Conservation (phyloP, 1,284 basidiomycete species). For the Papiliotrema fonsecae region DNA sequence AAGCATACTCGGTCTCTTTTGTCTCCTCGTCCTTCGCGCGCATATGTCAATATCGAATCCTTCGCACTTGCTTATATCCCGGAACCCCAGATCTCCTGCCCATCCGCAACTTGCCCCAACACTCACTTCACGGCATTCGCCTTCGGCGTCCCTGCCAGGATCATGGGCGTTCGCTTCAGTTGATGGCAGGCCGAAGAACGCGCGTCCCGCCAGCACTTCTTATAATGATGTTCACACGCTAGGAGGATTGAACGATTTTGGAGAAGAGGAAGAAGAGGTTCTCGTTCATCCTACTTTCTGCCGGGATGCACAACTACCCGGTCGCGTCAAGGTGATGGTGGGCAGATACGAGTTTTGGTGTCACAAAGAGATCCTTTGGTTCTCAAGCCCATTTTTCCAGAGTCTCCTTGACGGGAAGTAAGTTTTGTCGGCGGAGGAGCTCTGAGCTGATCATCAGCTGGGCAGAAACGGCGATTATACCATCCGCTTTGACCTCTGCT, state of each 20-base stretch:
- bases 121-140: slow-evolving; percentile 23
- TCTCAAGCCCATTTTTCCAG: slow-evolving; percentile 45
- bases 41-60: slow-evolving; percentile 33
- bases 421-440: slow-evolving; percentile 10
- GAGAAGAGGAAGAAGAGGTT: slow-evolving; percentile 28
- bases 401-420: slow-evolving; percentile 38
- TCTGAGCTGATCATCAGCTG: slow-evolving; percentile 22
- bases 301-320: slow-evolving; percentile 26
- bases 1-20: neutral
- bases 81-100: slow-evolving; percentile 41
- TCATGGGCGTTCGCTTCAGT: slow-evolving; percentile 6
- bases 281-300: slow-evolving; percentile 38
- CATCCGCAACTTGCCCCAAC: slow-evolving; percentile 39
- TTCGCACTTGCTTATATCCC: slow-evolving; percentile 41
- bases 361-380: slow-evolving; percentile 45
- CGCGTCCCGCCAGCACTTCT: neutral
- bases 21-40: neutral
- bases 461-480: slow-evolving; percentile 30
- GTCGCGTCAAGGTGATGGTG: slow-evolving; percentile 39
- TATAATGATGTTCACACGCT: neutral
- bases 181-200: neutral
- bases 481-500: neutral
- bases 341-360: slow-evolving; percentile 43
- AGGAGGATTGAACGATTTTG: slow-evolving; percentile 10
- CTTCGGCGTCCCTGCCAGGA: slow-evolving; percentile 12